Base-by-base conservation (phyloP, 2,329 filamentous ascomycete genomes). In the Aspergillus arachidicola region DNA sequence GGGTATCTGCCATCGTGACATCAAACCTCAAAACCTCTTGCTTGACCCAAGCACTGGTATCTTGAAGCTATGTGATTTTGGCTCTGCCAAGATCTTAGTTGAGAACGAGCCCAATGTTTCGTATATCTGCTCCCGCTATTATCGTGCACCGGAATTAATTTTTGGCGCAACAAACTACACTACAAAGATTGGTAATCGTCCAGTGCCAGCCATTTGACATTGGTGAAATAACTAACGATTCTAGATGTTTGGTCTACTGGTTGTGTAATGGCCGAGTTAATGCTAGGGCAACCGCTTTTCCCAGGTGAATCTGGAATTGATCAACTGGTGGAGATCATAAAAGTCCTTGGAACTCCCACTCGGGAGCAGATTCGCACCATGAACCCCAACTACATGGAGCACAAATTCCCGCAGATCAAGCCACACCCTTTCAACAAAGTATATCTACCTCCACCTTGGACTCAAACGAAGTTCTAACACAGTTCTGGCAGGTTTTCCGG, bases 321-420 rank as follows among this genome's bases (percentile, higher is more conserved):
- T 77, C 95, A 99, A 79, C 85, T 99, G 56, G 95, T 99, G 53
- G 95, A 99, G 81, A 99, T 99, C 78, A 99, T 99, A 86, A 99
- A 99, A 83, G 94, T 99, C 59, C 84, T 99, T 65, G 95, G 95
- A 64, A 99, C 95, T 21, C 95, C 95, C 21, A 98, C 95, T 41
- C 88, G 95, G 68, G 95, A 99, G 79, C 95, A 99, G 81, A 99
- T 99, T 75, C 92, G 95, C 71, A 99, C 95, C 69, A 99, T 99
- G 95, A 99, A 99, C 81, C 95, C 95, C 64, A 99, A 99, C 81
- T 99, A 99, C 82, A 99, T 99, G 95, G 95, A 99, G 83, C 95
- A 99, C 84, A 98, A 98, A 84, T 99, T 99, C 81, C 95, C 95
- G 55, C 95, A 99, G 81, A 99, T 99, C 84, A 99, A 99, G 85